Percentiles rank a stretch among this genome's conserved stretches.
These are phyloP conservation scores for Taphrina sp. DNA, from an alignment of 1,139 yeast genomes.

Conservation along the genomic window DNA sequence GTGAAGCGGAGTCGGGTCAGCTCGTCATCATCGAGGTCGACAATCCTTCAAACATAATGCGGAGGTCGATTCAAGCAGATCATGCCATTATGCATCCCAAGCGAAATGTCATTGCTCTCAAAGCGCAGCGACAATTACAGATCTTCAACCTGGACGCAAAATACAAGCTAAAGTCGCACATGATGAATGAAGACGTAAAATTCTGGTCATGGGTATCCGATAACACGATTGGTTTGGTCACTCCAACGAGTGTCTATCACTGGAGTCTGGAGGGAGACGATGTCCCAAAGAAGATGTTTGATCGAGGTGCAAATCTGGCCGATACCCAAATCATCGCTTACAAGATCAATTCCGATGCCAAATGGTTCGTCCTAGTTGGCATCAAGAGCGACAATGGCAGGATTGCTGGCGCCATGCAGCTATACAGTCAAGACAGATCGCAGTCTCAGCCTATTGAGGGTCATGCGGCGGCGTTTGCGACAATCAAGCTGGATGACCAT, in stretches of 20 bases:
- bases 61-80: conserved; percentile 96
- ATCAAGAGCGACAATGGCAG: conserved; percentile 93
- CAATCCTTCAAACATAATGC: conserved; percentile 67
- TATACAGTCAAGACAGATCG: conserved; percentile 80
- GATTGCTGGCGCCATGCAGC: conserved; percentile 94
- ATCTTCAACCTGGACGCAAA: conserved; percentile 85
- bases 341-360: conserved; percentile 72
- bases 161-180: conserved; percentile 84
- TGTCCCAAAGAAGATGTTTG: conserved; percentile 73
- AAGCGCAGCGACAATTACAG: conserved; percentile 74
- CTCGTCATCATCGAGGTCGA: conserved; percentile 89
- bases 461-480: conserved; percentile 89
- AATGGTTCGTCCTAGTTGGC: conserved; percentile 95
- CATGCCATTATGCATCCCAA: conserved; percentile 95
- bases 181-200: conserved; percentile 82
- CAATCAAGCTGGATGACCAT: conserved; percentile 70
- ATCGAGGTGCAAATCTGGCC: conserved; percentile 75
- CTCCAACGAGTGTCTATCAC: conserved; percentile 68
- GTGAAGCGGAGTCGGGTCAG: conserved; percentile 77
- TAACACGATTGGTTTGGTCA: conserved; percentile 75
- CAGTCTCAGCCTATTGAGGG: conserved; percentile 98
- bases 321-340: conserved; percentile 90
- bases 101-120: conserved; percentile 81
- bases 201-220: conserved; percentile 93
- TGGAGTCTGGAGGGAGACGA: conserved; percentile 84